Evolutionary conservation across 306 rosid genomes (phyloP), one percentile per base, ranked within the genome.

Genomic region (Dalbergia oliveri): DNA sequence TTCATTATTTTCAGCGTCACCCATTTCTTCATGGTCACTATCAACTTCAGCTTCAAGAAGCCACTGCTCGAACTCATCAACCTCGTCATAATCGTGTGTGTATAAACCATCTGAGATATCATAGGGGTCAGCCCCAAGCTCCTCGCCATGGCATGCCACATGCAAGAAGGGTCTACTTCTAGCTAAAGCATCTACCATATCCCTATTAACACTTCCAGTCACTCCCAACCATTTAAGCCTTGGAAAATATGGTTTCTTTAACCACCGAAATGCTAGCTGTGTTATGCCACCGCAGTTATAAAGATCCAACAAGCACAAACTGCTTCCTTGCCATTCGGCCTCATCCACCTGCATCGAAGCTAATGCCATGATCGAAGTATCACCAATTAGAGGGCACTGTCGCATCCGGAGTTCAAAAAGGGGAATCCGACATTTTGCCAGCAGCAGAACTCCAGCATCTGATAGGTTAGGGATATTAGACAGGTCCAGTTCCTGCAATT

Each of bases 181-280:
- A 53, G 94, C 89, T 67, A 95, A 84, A 75, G 98, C 99, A 79
- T 95, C 99, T 5, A 95, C 97, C 72, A 88, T 83, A 35, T 95
- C 95, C 82, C 90, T 89, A 26, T 93, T 93, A 11, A 90, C 92
- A 81, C 83, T 82, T 65, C 99, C 99, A 0, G 92, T 90, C 84
- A 95, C 94, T 65, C 99, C 99, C 90, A 95, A 73, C 93, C 96
- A 91, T 81, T 89, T 90, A 72, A 95, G 84, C 91, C 95, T 95
- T 6, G 99, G 99, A 82, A 95, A 95, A 85, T 95, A 93, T 0
- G 98, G 99, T 50, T 75, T 95, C 90, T 95, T 95, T 79, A 95
- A 82, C 99, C 97, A 93, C 21, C 90, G 88, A 82, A 90, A 95
- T 13, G 98, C 79, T 67, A 89, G 92, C 41, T 63, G 87, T 4